Base-by-base conservation (phyloP, 345 rosid genomes). In the Luvunga scandens region DNA sequence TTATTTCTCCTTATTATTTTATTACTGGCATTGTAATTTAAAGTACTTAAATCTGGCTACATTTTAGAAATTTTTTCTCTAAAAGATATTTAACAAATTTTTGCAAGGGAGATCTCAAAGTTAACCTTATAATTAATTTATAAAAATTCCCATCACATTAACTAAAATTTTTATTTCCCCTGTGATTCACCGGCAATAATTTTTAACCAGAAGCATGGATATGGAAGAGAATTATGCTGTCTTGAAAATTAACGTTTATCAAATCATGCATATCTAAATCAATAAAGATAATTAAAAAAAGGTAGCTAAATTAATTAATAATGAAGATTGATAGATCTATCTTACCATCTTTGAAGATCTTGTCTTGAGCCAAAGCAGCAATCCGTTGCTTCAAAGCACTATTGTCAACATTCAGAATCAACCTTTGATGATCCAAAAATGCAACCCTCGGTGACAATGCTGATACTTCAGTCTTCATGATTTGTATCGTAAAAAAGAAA, bases 291-390 rank as follows among this genome's bases (percentile, higher is more conserved):
- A 61, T 48, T 9, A 66, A 34, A 69, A 42, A 45, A 75, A 59
- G 6, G 18, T 24, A 27, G 50, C 18, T 45, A 45, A 12, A 45
- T 2, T 13, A 45, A 45, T 45, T 13, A 14, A 77, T 30, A n/a
- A 72, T 16, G 65, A 39, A 42, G 13, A 39, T 24, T 31, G 14
- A 50, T 48, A 34, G 33, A 57, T 33, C 55, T 67, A 27, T 24
- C 63, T 66, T 80, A 90, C 95, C 93, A 56, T 91, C 95, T 86
- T 91, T 91, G 82, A 91, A 91, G 69, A 91, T 90, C 88, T 88
- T 91, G 86, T 91, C 95, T 79, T 91, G 95, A 84, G 95, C 93
- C 79, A 91, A 82, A 81, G 95, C 95, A 34, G 95, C 95, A 69
- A 91, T 90, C 77, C 92, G 76, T 84, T 91, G 95, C 89, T 91